Base-by-base conservation (phyloP, 1,284 basidiomycete species). In the Leccinum pachyderme region DNA sequence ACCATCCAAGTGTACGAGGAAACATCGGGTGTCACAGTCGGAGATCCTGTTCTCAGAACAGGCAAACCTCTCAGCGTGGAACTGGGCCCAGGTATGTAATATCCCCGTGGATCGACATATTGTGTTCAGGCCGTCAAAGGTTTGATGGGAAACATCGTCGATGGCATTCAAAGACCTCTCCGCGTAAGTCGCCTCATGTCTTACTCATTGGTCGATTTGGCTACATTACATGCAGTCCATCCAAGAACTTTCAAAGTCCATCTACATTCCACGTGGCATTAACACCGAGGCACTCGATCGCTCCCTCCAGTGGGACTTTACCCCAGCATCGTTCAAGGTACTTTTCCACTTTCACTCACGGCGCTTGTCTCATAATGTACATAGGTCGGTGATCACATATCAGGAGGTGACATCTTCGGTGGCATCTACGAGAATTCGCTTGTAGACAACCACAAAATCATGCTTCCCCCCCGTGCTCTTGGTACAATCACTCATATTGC, bases 1-100 rank as follows among this genome's bases (percentile, higher is more conserved):
- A 99, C 96, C 7, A 98, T 99, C 61, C 97, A 99, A 75, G 97
- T 99, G n/a, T 99, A 99, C 72, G 97, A 98, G 73, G 95, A 98
- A 79, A 98, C 95, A 4, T 95, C 95, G 50, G 95, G 95, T 63
- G 93, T 99, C 51, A 97, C 94, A 15, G 95, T 99, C 55, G 96
- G 96, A 45, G 96, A 99, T 78, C 96, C 96, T 54, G 97, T 99
- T 13, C 77, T 99, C 68, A 83, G 95, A 57, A 99, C 96, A 44
- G 96, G 96, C 57, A 99, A 99, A 74, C 96, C 96, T 37, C 83
- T 99, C 54, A 94, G 91, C 72, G 97, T 99, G 58, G 96, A 99
- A 73, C 84, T 99, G 47, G 96, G 96, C 53, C 96, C 96, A 69
- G 95, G 95, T 92, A 67, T 56, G 65, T 59, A 35, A 32, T 11